These are phyloP conservation scores for Gaeumannomyces tritici DNA, from an alignment of 2,329 filamentous ascomycete species.

Conservation along the genomic window DNA sequence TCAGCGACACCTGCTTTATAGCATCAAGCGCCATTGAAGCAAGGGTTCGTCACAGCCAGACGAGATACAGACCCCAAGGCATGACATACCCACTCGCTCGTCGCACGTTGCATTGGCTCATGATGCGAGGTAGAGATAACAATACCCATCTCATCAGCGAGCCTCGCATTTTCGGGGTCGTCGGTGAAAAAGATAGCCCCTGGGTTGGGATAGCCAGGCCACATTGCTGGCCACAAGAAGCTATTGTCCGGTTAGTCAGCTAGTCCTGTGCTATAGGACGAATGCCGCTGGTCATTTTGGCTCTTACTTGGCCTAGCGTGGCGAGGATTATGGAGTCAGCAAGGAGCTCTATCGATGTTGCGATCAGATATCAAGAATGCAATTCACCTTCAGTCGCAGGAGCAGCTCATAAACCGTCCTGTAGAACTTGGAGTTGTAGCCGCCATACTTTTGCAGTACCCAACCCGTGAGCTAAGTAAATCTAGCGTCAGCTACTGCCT, in stretches of 20 bases:
- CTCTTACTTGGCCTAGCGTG: constrained; percentile 41
- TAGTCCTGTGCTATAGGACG: background rate
- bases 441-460: constrained; percentile 1
- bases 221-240: constrained; percentile 60
- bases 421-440: constrained; percentile 47
- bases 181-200: constrained; percentile 63
- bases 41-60: too few relatives aligned
- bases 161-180: constrained; percentile 56
- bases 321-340: background rate
- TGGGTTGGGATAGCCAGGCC: constrained; percentile 24
- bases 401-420: constrained; percentile 60
- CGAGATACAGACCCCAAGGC: too few relatives aligned
- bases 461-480: constrained; percentile 37
- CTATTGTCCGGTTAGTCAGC: background rate
- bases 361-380: background rate
- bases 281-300: background rate
- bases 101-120: constrained; percentile 58
- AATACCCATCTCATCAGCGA: constrained; percentile 65
- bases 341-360: too few relatives aligned
- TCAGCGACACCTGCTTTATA: background rate
- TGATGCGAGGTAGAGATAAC: constrained; percentile 66
- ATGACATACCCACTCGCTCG: constrained; percentile 37
- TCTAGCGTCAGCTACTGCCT: background rate
- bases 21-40: background rate
- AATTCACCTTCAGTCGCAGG: constrained; percentile 37